These are phyloP conservation scores for Clarireedia paspali DNA, from an alignment of 2,329 filamentous ascomycete genomes.

Conservation along the genomic window DNA sequence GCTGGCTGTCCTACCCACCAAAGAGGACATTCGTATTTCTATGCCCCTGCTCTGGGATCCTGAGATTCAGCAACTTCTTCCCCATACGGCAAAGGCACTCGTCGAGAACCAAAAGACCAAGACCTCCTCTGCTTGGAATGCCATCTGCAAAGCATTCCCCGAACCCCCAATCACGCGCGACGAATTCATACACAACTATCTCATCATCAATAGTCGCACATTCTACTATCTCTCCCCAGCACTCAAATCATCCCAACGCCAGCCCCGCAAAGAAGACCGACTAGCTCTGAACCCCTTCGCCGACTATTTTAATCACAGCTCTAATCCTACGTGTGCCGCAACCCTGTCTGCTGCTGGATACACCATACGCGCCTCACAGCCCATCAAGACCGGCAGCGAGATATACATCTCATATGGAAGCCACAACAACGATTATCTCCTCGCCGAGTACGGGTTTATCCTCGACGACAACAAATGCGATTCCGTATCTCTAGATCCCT, in stretches of 20 bases:
- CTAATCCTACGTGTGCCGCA: conserved; percentile 34
- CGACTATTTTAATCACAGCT: conserved; percentile 59
- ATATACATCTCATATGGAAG: conserved; percentile 62
- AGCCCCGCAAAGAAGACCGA: conserved; percentile 43
- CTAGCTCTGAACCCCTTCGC: conserved; percentile 65
- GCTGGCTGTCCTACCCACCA: conserved; percentile 60
- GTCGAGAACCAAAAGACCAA: conserved; percentile 48
- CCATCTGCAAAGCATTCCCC: conserved; percentile 34
- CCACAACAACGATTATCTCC: conserved; percentile 65
- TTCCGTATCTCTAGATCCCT: conserved; percentile 24
- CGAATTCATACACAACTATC: conserved; percentile 48
- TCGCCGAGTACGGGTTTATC: conserved; percentile 51
- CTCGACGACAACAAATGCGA: conserved; percentile 27
- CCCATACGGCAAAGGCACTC: conserved; percentile 36
- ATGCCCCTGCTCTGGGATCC: conserved; percentile 50
- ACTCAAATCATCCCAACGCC: conserved; percentile 31
- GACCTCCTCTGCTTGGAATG: conserved; percentile 41
- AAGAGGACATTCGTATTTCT: conserved; percentile 47
- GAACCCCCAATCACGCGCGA: conserved; percentile 31
- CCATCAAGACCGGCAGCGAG: conserved; percentile 52
- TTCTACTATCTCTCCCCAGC: conserved; percentile 43
- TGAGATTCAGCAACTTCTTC: conserved; percentile 38
- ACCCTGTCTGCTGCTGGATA: conserved; percentile 44
- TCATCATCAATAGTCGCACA: conserved; percentile 54
- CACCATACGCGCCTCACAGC: conserved; percentile 42